Base-by-base conservation (phyloP, 2,329 filamentous ascomycete genomes). In the Sporothrix pseudoabietina region DNA sequence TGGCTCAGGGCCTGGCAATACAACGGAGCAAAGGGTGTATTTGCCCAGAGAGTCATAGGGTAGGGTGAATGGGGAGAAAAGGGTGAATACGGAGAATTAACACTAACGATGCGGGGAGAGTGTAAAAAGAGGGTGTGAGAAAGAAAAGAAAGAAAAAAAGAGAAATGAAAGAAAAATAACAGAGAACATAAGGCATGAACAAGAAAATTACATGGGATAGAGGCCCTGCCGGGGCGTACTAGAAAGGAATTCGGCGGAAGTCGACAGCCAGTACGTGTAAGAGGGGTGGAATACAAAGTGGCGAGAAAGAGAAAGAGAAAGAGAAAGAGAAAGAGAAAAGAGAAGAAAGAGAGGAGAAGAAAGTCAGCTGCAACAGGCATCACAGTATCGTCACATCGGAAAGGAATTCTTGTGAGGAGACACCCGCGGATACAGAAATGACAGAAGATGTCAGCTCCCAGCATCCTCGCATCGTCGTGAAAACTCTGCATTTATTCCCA, bases 21-120 rank as follows among this genome's bases (percentile, higher is more conserved):
- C 55, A 19, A 44, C 35, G 39, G 22, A 30, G 65, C 41, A 49
- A 52, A 44, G 14, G 41, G n/a, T 44, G 65, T 68, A 22, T 47
- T 65, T 39, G 61, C 9, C 35, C 32, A 65, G 47, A 47, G 35
- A 2, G 3, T 35, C 35, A 35, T 35, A 35, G 39, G 39, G 39
- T 66, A 26, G 61, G 61, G 61, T 66, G 61, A 65, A 65, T 47
- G 61, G 61, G 61, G 61, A 47, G 59, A 63, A 63, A 41, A 63
- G 59, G 59, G 59, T 41, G 59, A 63, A 63, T 41, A 41, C 59
- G 59, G 59, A 66, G 61, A 65, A 26, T 47, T 30, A 44, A 19
- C 12, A 26, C 30, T 30, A 44, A 30, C 12, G 9, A 66, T 12
- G 61, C 22, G 10, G 39, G 39, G 30, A 49, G 44, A 4, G 44